A percentile compares a stretch with the other conserved stretches of the same genome.
These are phyloP conservation scores for Vitis hybrid DNA, from an alignment of 177 flowering plant genomes.

Conservation along the genomic window DNA sequence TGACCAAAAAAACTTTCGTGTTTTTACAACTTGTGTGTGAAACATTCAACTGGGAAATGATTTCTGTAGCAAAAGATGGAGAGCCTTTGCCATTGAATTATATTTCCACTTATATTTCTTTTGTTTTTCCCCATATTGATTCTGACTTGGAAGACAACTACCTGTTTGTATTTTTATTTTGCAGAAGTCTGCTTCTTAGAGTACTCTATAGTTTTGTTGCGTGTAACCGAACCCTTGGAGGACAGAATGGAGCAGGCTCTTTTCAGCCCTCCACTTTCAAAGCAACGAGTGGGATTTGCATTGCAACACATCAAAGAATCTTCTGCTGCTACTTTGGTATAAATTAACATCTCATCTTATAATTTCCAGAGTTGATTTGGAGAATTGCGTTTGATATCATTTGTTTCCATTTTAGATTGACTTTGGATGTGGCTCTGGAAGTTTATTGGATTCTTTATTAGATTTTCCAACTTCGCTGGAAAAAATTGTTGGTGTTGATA, in stretches of 20 bases:
- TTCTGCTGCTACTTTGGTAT: constrained; percentile 74
- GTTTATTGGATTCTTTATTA: constrained; percentile 75
- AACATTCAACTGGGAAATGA: not conserved
- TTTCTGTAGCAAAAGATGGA: not conserved
- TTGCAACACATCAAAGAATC: constrained; percentile 69
- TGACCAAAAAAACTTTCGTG: no score
- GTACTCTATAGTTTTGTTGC: constrained; percentile 60
- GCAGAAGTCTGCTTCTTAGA: constrained; percentile 72
- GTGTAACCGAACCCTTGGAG: constrained; percentile 77
- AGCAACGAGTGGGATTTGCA: constrained; percentile 93
- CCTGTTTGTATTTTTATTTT: constrained; percentile 8
- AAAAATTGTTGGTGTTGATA: constrained; percentile 84
- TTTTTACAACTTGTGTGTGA: constrained; percentile 1
- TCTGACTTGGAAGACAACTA: not conserved
- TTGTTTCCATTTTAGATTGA: constrained; percentile 59
- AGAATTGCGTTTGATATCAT: constrained; percentile 3
- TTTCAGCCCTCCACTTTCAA: constrained; percentile 92
- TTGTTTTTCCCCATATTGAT: not conserved
- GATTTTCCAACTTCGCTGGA: constrained; percentile 66
- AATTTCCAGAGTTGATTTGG: not conserved
- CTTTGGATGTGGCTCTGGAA: constrained; percentile 98
- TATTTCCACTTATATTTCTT: not conserved
- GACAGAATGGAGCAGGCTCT: constrained; percentile 97
- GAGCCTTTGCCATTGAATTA: not conserved
- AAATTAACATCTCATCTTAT: not conserved